A percentile compares a stretch with the other conserved stretches of the same genome.
These are phyloP conservation scores for Cyanidioschyzon merolae DNA, from an alignment of 23 red algal genomes.

Conservation along the genomic window DNA sequence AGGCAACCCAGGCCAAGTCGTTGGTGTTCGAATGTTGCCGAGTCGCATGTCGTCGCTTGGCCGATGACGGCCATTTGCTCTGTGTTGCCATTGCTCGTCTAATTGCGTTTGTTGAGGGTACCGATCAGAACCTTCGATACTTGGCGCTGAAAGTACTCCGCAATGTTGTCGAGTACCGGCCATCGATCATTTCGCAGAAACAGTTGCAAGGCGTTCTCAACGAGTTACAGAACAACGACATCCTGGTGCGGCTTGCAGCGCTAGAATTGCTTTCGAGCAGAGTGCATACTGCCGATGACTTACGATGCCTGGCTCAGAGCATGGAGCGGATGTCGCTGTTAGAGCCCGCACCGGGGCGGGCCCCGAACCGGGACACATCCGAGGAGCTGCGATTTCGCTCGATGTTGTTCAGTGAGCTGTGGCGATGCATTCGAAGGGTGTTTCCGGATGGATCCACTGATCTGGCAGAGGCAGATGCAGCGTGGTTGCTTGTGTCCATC, in stretches of 20 bases:
- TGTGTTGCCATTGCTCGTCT: slow-evolving; percentile 46
- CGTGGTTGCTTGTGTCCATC: background rate
- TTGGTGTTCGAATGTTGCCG: slow-evolving; percentile 88
- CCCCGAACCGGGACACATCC: no score
- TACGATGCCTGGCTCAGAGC: no score
- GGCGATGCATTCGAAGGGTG: background rate
- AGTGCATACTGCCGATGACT: background rate
- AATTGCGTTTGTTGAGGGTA: slow-evolving; percentile 56
- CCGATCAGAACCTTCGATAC: slow-evolving; percentile 93
- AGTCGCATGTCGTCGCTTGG: slow-evolving; percentile 26
- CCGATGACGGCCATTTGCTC: slow-evolving; percentile 31
- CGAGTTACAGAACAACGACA: slow-evolving; percentile 76
- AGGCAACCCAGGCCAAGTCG: slow-evolving; percentile 70
- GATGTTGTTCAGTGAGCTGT: background rate
- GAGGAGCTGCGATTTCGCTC: background rate
- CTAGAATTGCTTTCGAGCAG: slow-evolving; percentile 57
- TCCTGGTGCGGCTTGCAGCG: slow-evolving; percentile 67
- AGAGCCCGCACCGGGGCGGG: no score
- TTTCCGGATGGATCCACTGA: background rate
- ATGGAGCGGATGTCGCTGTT: no score
- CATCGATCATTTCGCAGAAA: slow-evolving; percentile 33
- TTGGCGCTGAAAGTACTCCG: slow-evolving; percentile 65
- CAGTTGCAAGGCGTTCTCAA: slow-evolving; percentile 67
- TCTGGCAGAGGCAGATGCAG: background rate
- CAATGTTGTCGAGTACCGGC: slow-evolving; percentile 28